phyloP scores from a whole-genome alignment of 2,329 filamentous ascomycete genomes.

The Fusarium nurragi region DNA sequence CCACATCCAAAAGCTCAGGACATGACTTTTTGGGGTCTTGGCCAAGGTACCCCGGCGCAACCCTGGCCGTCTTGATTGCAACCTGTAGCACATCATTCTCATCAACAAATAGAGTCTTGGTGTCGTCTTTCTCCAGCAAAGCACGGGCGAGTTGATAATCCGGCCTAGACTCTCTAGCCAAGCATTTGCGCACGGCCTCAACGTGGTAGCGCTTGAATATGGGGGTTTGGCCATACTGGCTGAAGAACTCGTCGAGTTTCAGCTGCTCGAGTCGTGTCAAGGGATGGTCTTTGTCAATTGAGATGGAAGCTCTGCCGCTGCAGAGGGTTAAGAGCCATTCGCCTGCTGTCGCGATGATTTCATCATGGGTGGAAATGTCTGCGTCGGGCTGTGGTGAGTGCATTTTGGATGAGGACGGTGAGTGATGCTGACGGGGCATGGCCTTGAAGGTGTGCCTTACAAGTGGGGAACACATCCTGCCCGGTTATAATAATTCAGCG shows the following conservation, averaged over 20 bases:
- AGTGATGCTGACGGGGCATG: background rate
- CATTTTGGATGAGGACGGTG: background rate
- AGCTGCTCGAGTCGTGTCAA: constrained; percentile 6
- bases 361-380: background rate
- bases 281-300: background rate
- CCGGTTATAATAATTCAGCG: background rate
- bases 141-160: constrained; percentile 8
- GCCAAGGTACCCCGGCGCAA: background rate
- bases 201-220: background rate
- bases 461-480: background rate
- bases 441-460: background rate
- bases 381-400: too few species aligned
- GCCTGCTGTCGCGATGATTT: background rate
- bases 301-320: background rate
- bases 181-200: background rate
- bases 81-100: constrained; percentile 15
- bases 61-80: background rate
- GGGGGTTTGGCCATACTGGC: background rate
- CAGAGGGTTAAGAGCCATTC: constrained; percentile 17
- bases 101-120: background rate
- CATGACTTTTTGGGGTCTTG: background rate
- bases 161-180: background rate
- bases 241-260: constrained; percentile 25
- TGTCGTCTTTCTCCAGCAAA: background rate
- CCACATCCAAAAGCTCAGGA: constrained; percentile 7